A percentile compares a stretch with the other conserved stretches of the same genome.
Evolutionary conservation across 2,329 filamentous ascomycete genomes (phyloP).

Genomic region (Clonostachys sp.): DNA sequence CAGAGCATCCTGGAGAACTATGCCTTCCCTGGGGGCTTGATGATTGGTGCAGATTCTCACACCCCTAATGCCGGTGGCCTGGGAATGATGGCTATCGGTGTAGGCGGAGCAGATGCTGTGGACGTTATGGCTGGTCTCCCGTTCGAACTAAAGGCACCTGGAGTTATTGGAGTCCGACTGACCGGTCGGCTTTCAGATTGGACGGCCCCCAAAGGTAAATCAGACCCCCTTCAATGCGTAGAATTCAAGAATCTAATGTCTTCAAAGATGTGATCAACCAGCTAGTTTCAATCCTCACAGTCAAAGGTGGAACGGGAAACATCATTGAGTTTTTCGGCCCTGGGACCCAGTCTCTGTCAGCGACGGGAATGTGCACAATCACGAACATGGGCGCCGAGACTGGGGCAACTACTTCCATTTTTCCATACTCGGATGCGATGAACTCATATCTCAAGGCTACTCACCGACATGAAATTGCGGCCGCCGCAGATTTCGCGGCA

Average conservation of each 20-base stretch:
- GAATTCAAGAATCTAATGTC: neutral
- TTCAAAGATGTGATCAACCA: constrained; percentile 59
- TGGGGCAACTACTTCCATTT: constrained; percentile 65
- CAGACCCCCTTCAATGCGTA: too few species aligned
- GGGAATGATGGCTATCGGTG: neutral
- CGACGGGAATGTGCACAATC: constrained; percentile 71
- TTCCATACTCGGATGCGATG: constrained; percentile 79
- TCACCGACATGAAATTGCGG: constrained; percentile 65
- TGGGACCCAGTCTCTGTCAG: constrained; percentile 61
- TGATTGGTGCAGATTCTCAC: constrained; percentile 1
- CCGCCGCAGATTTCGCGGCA: constrained; percentile 60
- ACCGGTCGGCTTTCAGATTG: constrained; percentile 68
- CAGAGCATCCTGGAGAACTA: neutral
- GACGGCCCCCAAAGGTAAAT: constrained; percentile 62
- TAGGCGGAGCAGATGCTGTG: neutral
- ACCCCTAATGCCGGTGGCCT: neutral
- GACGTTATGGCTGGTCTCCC: neutral
- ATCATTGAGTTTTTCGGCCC: constrained; percentile 60
- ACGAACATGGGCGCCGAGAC: constrained; percentile 44
- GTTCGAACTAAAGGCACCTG: constrained; percentile 46
- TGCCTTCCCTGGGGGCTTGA: constrained; percentile 1
- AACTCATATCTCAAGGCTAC: constrained; percentile 71
- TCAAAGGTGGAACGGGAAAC: constrained; percentile 74
- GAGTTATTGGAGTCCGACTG: constrained; percentile 72
- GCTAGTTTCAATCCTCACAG: constrained; percentile 72